These are phyloP conservation scores for Zizania palustris DNA, from an alignment of 202 grass and related monocot genomes.

Conservation along the genomic window DNA sequence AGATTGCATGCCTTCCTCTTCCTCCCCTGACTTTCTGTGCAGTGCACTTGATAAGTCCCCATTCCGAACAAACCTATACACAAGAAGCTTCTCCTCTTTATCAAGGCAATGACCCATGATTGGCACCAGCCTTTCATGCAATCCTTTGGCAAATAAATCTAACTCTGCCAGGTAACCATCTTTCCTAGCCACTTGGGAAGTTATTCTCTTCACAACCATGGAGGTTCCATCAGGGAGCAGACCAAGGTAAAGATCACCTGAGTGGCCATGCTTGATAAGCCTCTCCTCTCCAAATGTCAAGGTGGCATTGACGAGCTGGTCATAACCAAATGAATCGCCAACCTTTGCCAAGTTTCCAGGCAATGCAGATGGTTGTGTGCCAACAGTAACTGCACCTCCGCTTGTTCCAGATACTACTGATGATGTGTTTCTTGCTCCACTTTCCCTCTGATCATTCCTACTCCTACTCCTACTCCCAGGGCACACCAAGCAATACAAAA, in stretches of 20 bases:
- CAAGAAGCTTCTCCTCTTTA: conserved; percentile 74
- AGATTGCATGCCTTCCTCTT: conserved; percentile 84
- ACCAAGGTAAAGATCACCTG: conserved; percentile 83
- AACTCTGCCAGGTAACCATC: conserved; percentile 69
- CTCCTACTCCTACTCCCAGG: conserved; percentile 37
- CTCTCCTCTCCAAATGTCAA: conserved; percentile 63
- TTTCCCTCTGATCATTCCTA: conserved; percentile 42
- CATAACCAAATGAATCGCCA: conserved; percentile 72
- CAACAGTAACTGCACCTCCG: conserved; percentile 34
- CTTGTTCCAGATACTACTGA: conserved; percentile 23
- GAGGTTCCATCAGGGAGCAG: conserved; percentile 58
- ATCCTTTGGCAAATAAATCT: conserved; percentile 79
- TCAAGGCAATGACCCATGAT: conserved; percentile 84
- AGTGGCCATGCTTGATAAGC: conserved; percentile 77
- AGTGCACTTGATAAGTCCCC: conserved; percentile 68
- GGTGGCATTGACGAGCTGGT: conserved; percentile 61
- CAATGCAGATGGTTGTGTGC: conserved; percentile 50
- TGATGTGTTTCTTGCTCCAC: conserved; percentile 3
- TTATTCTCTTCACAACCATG: conserved; percentile 78
- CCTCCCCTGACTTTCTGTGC: conserved; percentile 67
- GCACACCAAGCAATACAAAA: conserved; percentile 55
- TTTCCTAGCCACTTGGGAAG: conserved; percentile 48
- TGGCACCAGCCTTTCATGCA: conserved; percentile 70
- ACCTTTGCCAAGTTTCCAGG: conserved; percentile 55
- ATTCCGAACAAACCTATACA: conserved; percentile 88